Conservation (phyloP, 495 filamentous ascomycete species). For the Staphylotrichum tortipilum region DNA sequence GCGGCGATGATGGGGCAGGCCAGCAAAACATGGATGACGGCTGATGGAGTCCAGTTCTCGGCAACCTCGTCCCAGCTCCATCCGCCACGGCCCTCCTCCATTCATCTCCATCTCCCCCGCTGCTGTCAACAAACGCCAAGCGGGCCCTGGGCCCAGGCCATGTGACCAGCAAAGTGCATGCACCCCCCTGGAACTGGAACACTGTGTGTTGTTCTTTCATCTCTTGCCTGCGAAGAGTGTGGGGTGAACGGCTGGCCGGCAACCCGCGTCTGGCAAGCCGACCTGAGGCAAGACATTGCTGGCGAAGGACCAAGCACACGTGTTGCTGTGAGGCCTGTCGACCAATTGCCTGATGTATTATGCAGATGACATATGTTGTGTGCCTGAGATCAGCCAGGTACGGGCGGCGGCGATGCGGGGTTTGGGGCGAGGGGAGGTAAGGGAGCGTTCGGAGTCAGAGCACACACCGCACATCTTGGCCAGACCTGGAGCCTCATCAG, state of each 20-base stretch:
- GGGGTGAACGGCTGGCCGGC: background rate
- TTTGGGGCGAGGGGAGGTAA: no score
- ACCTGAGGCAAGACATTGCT: background rate
- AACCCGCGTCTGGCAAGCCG: background rate
- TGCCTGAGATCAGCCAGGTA: no score
- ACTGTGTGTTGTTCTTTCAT: background rate
- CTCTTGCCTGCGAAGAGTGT: background rate
- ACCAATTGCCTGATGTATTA: background rate
- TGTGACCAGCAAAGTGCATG: background rate
- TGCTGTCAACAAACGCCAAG: slow-evolving; percentile 1
- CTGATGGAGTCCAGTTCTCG: no score
- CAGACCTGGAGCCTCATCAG: no score
- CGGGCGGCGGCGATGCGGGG: no score
- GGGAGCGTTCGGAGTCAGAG: no score
- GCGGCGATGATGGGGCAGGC: no score
- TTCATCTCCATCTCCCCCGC: background rate
- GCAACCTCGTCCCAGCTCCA: background rate
- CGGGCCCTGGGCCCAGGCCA: background rate
- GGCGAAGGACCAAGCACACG: background rate
- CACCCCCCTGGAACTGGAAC: background rate
- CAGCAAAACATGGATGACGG: no score
- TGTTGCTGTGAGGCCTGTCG: background rate
- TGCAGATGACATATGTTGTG: no score
- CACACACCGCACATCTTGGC: no score
- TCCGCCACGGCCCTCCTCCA: no score